These are phyloP conservation scores for Tylopilus sp. DNA, from an alignment of 768 basidiomycete species.

Conservation along the genomic window DNA sequence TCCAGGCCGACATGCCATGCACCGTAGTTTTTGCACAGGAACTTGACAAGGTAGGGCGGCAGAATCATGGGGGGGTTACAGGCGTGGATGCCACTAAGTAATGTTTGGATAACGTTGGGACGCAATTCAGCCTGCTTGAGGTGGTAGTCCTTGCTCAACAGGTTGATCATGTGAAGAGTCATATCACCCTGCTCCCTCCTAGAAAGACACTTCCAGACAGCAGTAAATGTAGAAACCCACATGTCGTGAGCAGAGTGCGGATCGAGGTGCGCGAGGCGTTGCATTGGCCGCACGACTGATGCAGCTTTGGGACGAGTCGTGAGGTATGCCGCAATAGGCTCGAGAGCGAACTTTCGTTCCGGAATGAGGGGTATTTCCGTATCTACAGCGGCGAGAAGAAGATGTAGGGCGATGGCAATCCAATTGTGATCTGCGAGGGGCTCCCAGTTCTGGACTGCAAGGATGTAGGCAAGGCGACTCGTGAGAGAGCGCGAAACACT, in stretches of 20 bases:
- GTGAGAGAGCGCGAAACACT: constrained; percentile 83
- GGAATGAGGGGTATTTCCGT: constrained; percentile 39
- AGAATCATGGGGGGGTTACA: constrained; percentile 85
- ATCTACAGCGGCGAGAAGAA: constrained; percentile 76
- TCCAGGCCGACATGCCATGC: constrained; percentile 94
- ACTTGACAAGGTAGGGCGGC: constrained; percentile 94
- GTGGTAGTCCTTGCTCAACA: constrained; percentile 93
- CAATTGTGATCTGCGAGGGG: constrained; percentile 88
- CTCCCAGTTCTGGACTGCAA: constrained; percentile 96
- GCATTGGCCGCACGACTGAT: constrained; percentile 68
- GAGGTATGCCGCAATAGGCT: constrained; percentile 32
- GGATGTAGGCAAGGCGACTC: constrained; percentile 81
- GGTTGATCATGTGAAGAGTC: constrained; percentile 83
- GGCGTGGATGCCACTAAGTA: constrained; percentile 80
- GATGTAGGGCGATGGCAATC: constrained; percentile 88
- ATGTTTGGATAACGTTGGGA: constrained; percentile 89
- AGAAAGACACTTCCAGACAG: constrained; percentile 81
- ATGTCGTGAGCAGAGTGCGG: constrained; percentile 70
- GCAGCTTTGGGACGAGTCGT: constrained; percentile 45
- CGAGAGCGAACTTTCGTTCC: constrained; percentile 38
- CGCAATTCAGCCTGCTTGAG: constrained; percentile 82
- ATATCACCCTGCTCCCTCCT: constrained; percentile 86
- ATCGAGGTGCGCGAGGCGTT: constrained; percentile 81
- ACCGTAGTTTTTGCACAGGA: constrained; percentile 91
- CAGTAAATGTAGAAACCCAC: constrained; percentile 87